Conservation (phyloP, 805 yeast genomes). For the Ogataea nitratoaversa region DNA sequence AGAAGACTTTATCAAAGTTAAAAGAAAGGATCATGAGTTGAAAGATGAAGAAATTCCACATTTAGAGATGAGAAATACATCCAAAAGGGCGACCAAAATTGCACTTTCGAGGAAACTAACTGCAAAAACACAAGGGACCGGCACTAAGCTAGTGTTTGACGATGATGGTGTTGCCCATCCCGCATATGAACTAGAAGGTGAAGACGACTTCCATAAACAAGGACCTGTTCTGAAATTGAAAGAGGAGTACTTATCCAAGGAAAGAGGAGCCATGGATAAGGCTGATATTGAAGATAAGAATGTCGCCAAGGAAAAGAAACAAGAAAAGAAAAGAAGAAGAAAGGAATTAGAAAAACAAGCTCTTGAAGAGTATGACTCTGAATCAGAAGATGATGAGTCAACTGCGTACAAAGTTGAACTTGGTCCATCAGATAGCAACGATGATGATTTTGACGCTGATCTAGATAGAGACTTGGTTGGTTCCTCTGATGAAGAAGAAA, state of each 20-base stretch:
- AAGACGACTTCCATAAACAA: constrained; percentile 71
- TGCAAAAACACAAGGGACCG: constrained; percentile 53
- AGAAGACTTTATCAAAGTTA: constrained; percentile 78
- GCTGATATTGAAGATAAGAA: constrained; percentile 78
- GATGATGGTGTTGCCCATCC: constrained; percentile 94
- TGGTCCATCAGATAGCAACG: too few relatives aligned
- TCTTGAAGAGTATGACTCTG: constrained; percentile 37
- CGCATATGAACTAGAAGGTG: constrained; percentile 85
- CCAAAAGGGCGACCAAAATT: constrained; percentile 79
- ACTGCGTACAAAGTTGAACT: constrained; percentile 25
- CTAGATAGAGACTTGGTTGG: constrained; percentile 44
- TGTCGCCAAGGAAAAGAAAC: constrained; percentile 69
- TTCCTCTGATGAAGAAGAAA: constrained; percentile 31
- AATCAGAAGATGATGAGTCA: constrained; percentile 28
- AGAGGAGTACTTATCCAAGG: constrained; percentile 60
- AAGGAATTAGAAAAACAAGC: constrained; percentile 67
- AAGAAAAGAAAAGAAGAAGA: constrained; percentile 85
- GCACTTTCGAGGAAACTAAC: constrained; percentile 85
- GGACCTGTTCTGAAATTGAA: constrained; percentile 68
- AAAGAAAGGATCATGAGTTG: constrained; percentile 70
- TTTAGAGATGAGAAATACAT: constrained; percentile 52
- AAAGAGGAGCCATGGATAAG: constrained; percentile 60
- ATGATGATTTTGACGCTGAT: constrained; percentile 30
- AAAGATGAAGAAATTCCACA: constrained; percentile 63
- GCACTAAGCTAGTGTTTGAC: constrained; percentile 81